Conservation (phyloP, 345 rosid species). For the Raphanus sativus region DNA sequence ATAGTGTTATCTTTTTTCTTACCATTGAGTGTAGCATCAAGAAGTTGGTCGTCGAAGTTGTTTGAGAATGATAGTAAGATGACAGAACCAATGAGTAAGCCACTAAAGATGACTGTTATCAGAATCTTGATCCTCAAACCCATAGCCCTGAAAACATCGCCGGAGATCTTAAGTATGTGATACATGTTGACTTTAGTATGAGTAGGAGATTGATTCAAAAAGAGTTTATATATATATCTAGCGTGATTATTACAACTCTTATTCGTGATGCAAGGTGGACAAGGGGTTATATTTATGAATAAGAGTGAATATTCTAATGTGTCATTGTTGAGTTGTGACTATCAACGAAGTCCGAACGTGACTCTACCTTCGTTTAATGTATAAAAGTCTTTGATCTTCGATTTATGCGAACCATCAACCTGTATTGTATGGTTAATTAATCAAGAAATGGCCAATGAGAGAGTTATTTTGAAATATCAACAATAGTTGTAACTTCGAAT, state of each 20-base stretch:
- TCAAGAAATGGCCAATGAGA: slow-evolving; percentile 13
- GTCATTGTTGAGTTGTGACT: slow-evolving; percentile 23
- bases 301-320: slow-evolving; percentile 16
- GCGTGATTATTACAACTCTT: slow-evolving; percentile 18
- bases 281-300: not conserved
- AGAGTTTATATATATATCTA: slow-evolving; percentile 19
- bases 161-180: slow-evolving; percentile 26
- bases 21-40: slow-evolving; percentile 15
- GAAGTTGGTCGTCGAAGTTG: slow-evolving; percentile 26
- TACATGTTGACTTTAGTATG: slow-evolving; percentile 25
- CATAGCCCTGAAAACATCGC: slow-evolving; percentile 12
- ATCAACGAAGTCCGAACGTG: slow-evolving; percentile 33
- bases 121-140: slow-evolving; percentile 29
- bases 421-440: not conserved
- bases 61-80: not conserved
- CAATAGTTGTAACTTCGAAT: not conserved
- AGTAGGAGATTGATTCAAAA: slow-evolving; percentile 10
- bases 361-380: slow-evolving; percentile 20
- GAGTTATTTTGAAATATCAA: not conserved
- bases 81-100: slow-evolving; percentile 19
- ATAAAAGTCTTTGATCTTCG: slow-evolving; percentile 20
- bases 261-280: not conserved
- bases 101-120: not conserved
- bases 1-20: not conserved
- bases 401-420: slow-evolving; percentile 19